Base-by-base conservation (phyloP, 192 early-diverging fungal species). In the Podila verticillata region DNA sequence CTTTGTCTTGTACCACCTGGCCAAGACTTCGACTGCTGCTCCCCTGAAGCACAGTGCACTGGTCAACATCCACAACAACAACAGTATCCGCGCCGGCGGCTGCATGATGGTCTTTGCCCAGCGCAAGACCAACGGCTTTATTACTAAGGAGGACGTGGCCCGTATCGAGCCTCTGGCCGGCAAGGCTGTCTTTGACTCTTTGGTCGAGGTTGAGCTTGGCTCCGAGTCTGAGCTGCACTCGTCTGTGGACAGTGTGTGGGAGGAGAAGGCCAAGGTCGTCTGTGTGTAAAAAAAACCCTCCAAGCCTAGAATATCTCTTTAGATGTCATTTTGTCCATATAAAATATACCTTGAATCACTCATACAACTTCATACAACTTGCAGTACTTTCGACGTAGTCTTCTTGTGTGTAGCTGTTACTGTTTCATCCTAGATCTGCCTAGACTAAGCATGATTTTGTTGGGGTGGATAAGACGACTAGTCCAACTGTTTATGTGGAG, bases 41-140 rank as follows among this genome's bases (percentile, higher is more conserved):
- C 58, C 70, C 17, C 5, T 74, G 24, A 69, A 69, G 58, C 31
- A 61, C 48, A 60, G 58, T 17, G 24, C 57, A 24, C 20, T 17
- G 7, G 10, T 22, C 47, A 56, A 72, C 7, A 57, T 24, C 34
- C 56, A 31, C 60, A 72, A 59, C 20, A 72, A 79, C 35, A 72
- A 68, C 48, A 86, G 87, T 2, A 90, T 98, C 57, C 85, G 85
- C 1, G 92, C 95, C 4, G 91, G 93, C 32, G 93, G 90, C 28
- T 92, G 91, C 17, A 88, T 95, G 65, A 90, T 95, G 84, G 92
- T 98, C 9, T 96, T 94, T 84, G 92, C 92, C 7, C 91, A 96
- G 74, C 87, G 96, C 28, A 70, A 82, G 24, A 85, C 83, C 24
- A 92, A 93, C 71, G 77, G 63, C 0, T 94, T 95, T 61, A 95